Base-by-base conservation (phyloP, 1,284 basidiomycete species). In the Sanghuangporus sanghuang region DNA sequence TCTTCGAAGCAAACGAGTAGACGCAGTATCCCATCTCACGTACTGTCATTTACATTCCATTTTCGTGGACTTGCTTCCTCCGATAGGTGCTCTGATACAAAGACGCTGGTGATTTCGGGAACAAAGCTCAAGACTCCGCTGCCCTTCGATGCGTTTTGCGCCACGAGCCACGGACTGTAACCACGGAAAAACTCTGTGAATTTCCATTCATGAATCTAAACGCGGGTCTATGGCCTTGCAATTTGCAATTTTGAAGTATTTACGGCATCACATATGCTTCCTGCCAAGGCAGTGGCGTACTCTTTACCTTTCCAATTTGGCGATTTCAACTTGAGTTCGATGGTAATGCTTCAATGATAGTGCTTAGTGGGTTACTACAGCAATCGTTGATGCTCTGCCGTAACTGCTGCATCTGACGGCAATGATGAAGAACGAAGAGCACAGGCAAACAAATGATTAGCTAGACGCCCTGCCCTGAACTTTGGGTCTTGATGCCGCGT, bases 41-140 rank as follows among this genome's bases (percentile, higher is more conserved):
- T 46, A n/a, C 5, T 46, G 44, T n/a, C 44, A 18, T 18, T 16
- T 46, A 46, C 44, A n/a, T 46, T 16, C 44, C 16, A 18, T 46
- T 52, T 23, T 32, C 32, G 53, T 16, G 32, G 32, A 38, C 4
- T 16, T 38, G 53, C 53, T 27, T 27, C 27, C 53, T 7, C 53
- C 9, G 16, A 54, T 8, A 16, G 35, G 11, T 38, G 32, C 35
- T 18, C 21, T 7, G 39, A n/a, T 35, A 32, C 32, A 14, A 23
- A 18, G 55, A 39, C 32, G 16, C 39, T 57, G 55, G 55, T 8
- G 55, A 57, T 57, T 40, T 57, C 55, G 55, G 55, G 9, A 57
- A 57, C 55, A 57, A 57, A 42, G 38, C 40, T 57, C 39, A 57
- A 44, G 23, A 46, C 39, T 7, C 55, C 55, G 55, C 8, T n/a